A percentile compares a stretch with the other conserved stretches of the same genome.
Conservation (phyloP, 129 eudicot species). For the Centella asiatica region DNA sequence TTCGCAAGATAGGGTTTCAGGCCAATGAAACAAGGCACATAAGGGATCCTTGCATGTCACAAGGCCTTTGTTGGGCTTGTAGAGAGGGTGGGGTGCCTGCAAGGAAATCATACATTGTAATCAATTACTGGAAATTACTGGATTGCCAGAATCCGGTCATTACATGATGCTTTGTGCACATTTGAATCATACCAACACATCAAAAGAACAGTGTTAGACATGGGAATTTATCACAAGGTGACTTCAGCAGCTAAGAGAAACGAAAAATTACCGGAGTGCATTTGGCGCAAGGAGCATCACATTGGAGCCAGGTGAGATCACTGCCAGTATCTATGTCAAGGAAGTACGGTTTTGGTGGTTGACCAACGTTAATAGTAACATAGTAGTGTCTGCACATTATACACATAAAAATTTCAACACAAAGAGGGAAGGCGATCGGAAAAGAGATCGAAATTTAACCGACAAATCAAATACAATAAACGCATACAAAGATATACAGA, state of each 20-base stretch:
- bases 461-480: no score
- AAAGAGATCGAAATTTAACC: no score
- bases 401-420: not conserved
- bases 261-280: slow-evolving; percentile 51
- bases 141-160: not conserved
- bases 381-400: slow-evolving; percentile 48
- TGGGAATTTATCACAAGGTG: not conserved
- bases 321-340: slow-evolving; percentile 87
- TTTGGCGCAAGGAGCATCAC: slow-evolving; percentile 81
- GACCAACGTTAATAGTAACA: slow-evolving; percentile 46
- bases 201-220: not conserved
- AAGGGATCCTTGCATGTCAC: slow-evolving; percentile 61
- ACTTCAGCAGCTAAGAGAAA: not conserved
- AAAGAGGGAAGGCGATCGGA: no score
- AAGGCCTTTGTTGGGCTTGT: slow-evolving; percentile 61
- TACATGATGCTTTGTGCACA: not conserved
- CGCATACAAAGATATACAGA: no score
- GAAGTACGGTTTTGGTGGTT: slow-evolving; percentile 65
- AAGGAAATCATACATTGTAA: not conserved
- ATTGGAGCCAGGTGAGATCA: slow-evolving; percentile 90
- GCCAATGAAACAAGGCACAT: slow-evolving; percentile 58
- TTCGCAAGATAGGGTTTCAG: slow-evolving; percentile 35
- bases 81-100: slow-evolving; percentile 87
- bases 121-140: not conserved
- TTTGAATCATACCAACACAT: not conserved